These are phyloP conservation scores for Phytomonas sp. DNA, from an alignment of 208 protist genomes.

Conservation along the genomic window DNA sequence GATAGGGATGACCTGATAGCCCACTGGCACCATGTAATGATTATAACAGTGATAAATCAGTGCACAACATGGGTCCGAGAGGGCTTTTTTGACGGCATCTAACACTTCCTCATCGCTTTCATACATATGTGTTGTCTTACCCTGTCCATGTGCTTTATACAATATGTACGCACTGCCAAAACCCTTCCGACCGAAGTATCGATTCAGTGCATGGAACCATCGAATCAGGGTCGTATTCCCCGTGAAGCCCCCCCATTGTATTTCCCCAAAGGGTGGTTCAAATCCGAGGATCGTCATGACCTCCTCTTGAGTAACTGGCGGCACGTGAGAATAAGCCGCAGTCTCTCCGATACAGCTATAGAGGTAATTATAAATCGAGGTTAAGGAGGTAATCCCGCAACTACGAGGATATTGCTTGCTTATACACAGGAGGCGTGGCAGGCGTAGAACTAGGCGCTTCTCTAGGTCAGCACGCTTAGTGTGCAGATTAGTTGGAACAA, in stretches of 20 bases:
- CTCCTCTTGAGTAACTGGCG: conserved; percentile 82
- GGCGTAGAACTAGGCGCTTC: conserved; percentile 53
- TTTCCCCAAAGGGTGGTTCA: conserved; percentile 80
- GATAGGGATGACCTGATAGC: conserved; percentile 80
- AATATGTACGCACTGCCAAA: conserved; percentile 57
- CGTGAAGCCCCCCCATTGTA: conserved; percentile 87
- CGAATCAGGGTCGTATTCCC: conserved; percentile 86
- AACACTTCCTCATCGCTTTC: conserved; percentile 38
- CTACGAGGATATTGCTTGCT: conserved; percentile 88
- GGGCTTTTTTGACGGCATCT: conserved; percentile 52
- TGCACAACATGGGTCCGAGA: conserved; percentile 62
- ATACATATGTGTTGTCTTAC: conserved; percentile 55
- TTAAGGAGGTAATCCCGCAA: conserved; percentile 83
- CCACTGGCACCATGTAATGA: conserved; percentile 90
- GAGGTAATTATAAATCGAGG: conserved; percentile 89
- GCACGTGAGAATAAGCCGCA: conserved; percentile 18
- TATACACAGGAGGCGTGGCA: conserved; percentile 65
- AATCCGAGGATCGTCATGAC: conserved; percentile 87
- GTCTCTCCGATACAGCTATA: conserved; percentile 78
- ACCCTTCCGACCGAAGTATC: conserved; percentile 41
- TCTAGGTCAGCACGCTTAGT: conserved; percentile 62
- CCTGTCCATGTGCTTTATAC: conserved; percentile 74
- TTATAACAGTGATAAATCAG: conserved; percentile 92
- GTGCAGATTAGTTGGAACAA: conserved; percentile 58
- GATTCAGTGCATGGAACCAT: conserved; percentile 88